Conservation (phyloP, 441 rosid genomes). For the Adansonia gregorii region DNA sequence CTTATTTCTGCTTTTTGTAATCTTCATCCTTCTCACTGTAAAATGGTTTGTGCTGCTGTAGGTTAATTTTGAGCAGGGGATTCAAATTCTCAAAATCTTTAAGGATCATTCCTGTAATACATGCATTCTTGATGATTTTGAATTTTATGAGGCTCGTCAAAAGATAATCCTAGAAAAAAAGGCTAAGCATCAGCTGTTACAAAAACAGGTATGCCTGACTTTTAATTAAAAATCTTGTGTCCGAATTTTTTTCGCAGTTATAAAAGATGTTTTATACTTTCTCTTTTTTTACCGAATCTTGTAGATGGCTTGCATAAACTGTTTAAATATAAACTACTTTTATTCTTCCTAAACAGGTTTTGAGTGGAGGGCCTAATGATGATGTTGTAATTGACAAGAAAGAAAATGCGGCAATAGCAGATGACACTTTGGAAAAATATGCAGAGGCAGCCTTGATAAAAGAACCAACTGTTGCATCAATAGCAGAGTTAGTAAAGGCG, state of each 20-base stretch:
- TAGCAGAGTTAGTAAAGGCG: constrained; percentile 26
- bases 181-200: constrained; percentile 63
- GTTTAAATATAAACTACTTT: background rate
- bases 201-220: constrained; percentile 56
- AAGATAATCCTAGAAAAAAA: constrained; percentile 76
- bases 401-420: constrained; percentile 30
- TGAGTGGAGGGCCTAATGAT: constrained; percentile 42
- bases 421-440: constrained; percentile 33
- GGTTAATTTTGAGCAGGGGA: constrained; percentile 76
- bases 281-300: background rate
- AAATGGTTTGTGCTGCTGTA: constrained; percentile 31
- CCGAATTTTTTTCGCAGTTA: background rate
- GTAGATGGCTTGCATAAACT: background rate
- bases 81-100: constrained; percentile 68
- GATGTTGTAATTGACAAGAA: constrained; percentile 28
- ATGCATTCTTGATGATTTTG: constrained; percentile 91
- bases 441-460: constrained; percentile 29
- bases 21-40: constrained; percentile 17
- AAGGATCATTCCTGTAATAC: constrained; percentile 71
- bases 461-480: constrained; percentile 26
- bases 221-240: background rate
- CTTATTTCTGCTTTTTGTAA: background rate
- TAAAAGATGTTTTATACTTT: background rate
- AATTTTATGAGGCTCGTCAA: constrained; percentile 80
- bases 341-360: constrained; percentile 42